Base-by-base conservation (phyloP, 805 yeast species). In the Torulaspora gathmanii region DNA sequence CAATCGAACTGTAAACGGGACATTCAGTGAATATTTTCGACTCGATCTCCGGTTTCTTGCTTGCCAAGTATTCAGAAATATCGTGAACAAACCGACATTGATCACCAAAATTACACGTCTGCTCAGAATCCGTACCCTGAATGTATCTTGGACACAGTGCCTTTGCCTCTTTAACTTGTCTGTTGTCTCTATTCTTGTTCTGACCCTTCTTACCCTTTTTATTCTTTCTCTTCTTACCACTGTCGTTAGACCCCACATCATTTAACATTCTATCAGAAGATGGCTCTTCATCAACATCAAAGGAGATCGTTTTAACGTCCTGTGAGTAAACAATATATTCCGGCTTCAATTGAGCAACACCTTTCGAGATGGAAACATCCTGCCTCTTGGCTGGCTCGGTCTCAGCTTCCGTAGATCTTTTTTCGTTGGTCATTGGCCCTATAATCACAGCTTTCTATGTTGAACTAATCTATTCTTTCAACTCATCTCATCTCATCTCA, bases 81-180 rank as follows among this genome's bases (percentile, higher is more conserved):
- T 89, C 84, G 68, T 93, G 99, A 37, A 80, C 77, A 60, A 73
- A 84, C 47, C 83, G 75, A 70, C 99, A 93, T 13, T 76, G 84
- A 10, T 80, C 77, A 12, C 91, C 93, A 56, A 75, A 80, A 17
- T 77, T 68, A 64, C 95, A 86, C 30, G 61, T 69, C 39, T 54
- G 52, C 9, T 58, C 58, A 27, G 63, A 62, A 10, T 68, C 75
- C 2, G 83, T 85, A 52, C 82, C 84, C 17, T 45, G 54, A 16
- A 82, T 65, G 31, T 78, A 69, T 23, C 80, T 70, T 1, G 80
- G 72, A 67, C 96, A 90, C 44, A 89, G 61, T 53, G 80, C 75
- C 37, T 83, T 64, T 6, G 69, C 73, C 47, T 84, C 95, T 42
- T 75, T 79, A 3, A 68, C 70, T 61, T 87, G 95, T 46, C 74